Base-by-base conservation (phyloP, 345 rosid genomes). In the Brassica rapa region DNA sequence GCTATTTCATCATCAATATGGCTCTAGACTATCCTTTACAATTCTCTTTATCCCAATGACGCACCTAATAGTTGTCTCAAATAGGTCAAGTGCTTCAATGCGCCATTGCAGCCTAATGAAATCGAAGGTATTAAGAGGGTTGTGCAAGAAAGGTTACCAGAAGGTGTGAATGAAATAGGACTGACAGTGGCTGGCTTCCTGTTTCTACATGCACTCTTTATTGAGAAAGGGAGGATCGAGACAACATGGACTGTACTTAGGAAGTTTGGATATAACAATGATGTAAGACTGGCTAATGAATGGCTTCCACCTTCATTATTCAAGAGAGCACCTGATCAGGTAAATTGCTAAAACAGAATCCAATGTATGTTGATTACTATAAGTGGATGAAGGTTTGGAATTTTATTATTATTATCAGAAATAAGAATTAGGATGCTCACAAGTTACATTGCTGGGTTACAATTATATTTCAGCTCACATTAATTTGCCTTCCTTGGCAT, bases 241-340 rank as follows among this genome's bases (percentile, higher is more conserved):
- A 51, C 56, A 51, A 51, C 56, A 5, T 51, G 56, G 56, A 51
- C 56, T 51, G 56, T 15, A 51, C 56, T 51, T 51, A 51, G 56
- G 56, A 51, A 51, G 56, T 51, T 12, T 3, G 56, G 8, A 21
- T 51, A 51, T 51, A 51, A 51, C 56, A 51, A 51, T n/a, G 56
- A 51, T 51, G 5, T 51, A 51, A 51, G 21, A 51, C 56, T 51
- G 7, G 56, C 56, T 51, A 21, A n/a, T 51, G 56, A 51, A n/a
- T 51, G 5, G 56, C 21, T 51, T 51, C 56, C 56, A 51, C 56
- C 19, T 51, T 51, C 56, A 51, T 15, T 51, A 51, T 51, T 51
- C 56, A 51, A 51, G 56, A n/a, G 56, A 51, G 56, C 56, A 51
- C 56, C 56, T 51, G 56, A 51, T 51, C 56, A 51, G 56, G 56